A percentile compares a stretch with the other conserved stretches of the same genome.
These are phyloP conservation scores for Colletotrichum liriopes DNA, from an alignment of 2,329 filamentous ascomycete genomes.

Conservation along the genomic window DNA sequence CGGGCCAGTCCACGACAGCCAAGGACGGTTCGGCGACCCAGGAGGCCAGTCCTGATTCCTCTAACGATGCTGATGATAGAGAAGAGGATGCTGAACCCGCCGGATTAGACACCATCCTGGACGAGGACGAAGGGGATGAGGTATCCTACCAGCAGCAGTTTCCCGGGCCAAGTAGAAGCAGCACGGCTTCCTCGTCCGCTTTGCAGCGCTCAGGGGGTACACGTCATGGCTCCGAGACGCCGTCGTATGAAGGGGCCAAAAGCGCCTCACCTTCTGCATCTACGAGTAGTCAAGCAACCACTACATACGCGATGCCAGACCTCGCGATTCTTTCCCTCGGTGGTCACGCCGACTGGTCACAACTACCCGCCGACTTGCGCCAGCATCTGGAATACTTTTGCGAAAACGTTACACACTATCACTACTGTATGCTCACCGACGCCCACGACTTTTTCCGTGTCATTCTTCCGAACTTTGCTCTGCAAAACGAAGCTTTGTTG, in stretches of 20 bases:
- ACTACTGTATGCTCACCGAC: constrained; percentile 85
- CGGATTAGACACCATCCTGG: constrained; percentile 68
- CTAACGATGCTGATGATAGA: constrained; percentile 67
- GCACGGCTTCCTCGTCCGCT: constrained; percentile 56
- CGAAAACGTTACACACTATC: constrained; percentile 83
- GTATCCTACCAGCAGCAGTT: constrained; percentile 40
- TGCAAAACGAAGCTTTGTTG: constrained; percentile 83
- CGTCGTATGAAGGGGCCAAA: constrained; percentile 66
- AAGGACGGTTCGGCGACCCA: constrained; percentile 57
- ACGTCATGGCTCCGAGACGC: constrained; percentile 68
- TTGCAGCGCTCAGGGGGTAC: constrained; percentile 52
- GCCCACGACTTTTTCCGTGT: constrained; percentile 80
- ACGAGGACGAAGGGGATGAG: constrained; percentile 65
- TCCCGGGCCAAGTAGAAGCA: constrained; percentile 53
- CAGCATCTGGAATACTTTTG: constrained; percentile 85
- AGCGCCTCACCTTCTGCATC: constrained; percentile 69
- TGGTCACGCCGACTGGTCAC: constrained; percentile 64
- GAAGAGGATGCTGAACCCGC: constrained; percentile 55
- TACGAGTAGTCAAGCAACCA: constrained; percentile 56
- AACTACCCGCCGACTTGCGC: constrained; percentile 79
- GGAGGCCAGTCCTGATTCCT: constrained; percentile 67
- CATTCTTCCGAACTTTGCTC: constrained; percentile 79
- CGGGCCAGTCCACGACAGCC: constrained; percentile 51
- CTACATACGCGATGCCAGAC: constrained; percentile 47
- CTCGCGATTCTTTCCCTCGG: constrained; percentile 32